Percentiles rank a stretch among this genome's conserved stretches.
These are phyloP conservation scores for Termitomyces sp. DNA, from an alignment of 768 basidiomycete species.

Conservation along the genomic window DNA sequence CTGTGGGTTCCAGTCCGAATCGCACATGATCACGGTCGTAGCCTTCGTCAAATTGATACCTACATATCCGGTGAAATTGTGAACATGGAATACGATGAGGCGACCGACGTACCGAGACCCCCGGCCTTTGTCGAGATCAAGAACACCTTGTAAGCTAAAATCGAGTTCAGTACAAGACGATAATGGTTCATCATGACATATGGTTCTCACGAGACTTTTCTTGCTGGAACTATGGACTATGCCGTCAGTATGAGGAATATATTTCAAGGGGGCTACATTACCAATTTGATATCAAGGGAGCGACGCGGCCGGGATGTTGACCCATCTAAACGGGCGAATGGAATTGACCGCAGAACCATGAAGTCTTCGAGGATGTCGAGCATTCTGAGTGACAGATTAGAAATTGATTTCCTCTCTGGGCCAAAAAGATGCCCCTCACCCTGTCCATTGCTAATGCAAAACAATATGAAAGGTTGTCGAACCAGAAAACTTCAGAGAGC, in stretches of 20 bases:
- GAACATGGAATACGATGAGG: slow-evolving; percentile 13
- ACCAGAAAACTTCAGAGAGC: background rate
- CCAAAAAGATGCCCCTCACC: slow-evolving; percentile 22
- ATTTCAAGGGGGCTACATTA: slow-evolving; percentile 20
- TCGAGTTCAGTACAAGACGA: slow-evolving; percentile 4
- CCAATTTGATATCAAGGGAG: slow-evolving; percentile 53
- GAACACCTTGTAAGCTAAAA: slow-evolving; percentile 57
- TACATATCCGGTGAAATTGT: slow-evolving; percentile 18
- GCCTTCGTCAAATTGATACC: slow-evolving; percentile 86
- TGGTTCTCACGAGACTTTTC: slow-evolving; percentile 46
- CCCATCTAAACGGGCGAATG: slow-evolving; percentile 63
- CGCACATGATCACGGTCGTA: slow-evolving; percentile 77
- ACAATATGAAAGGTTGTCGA: background rate
- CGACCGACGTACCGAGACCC: slow-evolving; percentile 49
- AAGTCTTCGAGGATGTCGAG: slow-evolving; percentile 69
- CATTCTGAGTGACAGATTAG: slow-evolving; percentile 39
- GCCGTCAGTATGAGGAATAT: background rate
- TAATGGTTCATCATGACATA: background rate
- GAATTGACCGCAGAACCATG: slow-evolving; percentile 53
- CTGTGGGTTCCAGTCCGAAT: slow-evolving; percentile 68
- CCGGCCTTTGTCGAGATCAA: slow-evolving; percentile 71
- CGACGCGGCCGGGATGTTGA: slow-evolving; percentile 48
- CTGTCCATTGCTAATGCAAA: slow-evolving; percentile 54
- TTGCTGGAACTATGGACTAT: slow-evolving; percentile 47
- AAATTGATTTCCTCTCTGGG: background rate